Evolutionary conservation across 306 rosid genomes (phyloP).

Genomic region (Vicia villosa): DNA sequence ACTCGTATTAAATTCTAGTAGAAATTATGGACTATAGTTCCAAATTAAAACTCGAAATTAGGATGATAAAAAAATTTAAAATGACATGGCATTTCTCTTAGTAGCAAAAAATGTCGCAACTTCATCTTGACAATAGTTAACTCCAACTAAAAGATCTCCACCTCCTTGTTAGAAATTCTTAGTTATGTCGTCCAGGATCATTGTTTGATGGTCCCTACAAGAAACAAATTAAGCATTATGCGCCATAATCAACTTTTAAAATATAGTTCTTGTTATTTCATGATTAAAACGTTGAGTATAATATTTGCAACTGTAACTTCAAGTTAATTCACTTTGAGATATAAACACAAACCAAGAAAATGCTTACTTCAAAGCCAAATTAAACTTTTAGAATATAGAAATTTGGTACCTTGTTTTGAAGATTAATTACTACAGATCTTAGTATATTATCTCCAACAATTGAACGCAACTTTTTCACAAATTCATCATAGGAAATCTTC

Average conservation of each 20-base stretch:
- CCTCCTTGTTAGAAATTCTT: constrained; percentile 8
- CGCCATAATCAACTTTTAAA: neutral
- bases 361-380: too few relatives aligned
- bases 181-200: too few relatives aligned
- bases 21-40: neutral
- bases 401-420: constrained; percentile 57
- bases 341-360: too few relatives aligned
- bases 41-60: constrained; percentile 5
- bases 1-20: constrained; percentile 10
- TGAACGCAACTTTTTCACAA: constrained; percentile 67
- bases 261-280: neutral
- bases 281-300: neutral
- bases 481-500: constrained; percentile 67
- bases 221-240: constrained; percentile 16
- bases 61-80: neutral
- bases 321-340: neutral
- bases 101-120: constrained; percentile 37
- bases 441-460: constrained; percentile 76
- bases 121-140: constrained; percentile 8
- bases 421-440: constrained; percentile 60
- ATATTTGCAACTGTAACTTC: neutral
- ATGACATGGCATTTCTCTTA: too few relatives aligned
- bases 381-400: neutral
- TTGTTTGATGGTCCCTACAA: constrained; percentile 50
- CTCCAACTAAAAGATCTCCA: constrained; percentile 28